Evolutionary conservation across 345 rosid genomes (phyloP).

Genomic region (Eutrema yunnanense): DNA sequence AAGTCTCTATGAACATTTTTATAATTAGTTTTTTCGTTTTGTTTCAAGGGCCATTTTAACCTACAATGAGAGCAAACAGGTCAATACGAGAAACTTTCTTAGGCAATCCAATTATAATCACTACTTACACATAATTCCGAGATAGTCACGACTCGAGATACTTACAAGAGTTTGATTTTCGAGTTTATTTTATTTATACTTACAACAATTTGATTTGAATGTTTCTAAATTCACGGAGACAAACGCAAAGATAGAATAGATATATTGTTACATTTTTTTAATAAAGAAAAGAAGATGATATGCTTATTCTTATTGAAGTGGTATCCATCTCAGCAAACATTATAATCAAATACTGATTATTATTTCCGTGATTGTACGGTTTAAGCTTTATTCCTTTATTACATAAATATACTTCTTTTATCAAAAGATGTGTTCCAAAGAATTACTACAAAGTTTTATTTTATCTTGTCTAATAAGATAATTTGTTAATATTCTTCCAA

Average conservation of each 20-base stretch:
- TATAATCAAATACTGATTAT: slow-evolving; percentile 4
- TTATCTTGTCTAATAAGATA: neutral
- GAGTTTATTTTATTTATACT: neutral
- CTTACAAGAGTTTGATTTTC: neutral
- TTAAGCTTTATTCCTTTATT: slow-evolving; percentile 13
- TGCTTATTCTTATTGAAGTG: slow-evolving; percentile 12
- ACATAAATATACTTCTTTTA: neutral
- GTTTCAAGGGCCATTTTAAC: too few species aligned
- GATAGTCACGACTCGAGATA: neutral
- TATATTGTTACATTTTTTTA: neutral
- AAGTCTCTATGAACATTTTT: neutral
- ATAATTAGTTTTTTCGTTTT: neutral
- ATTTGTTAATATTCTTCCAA: neutral
- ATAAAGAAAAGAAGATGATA: neutral
- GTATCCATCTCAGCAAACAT: slow-evolving; percentile 22
- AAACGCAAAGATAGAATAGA: neutral
- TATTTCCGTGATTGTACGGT: slow-evolving; percentile 19
- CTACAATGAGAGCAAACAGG: neutral
- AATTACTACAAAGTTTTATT: slow-evolving; percentile 11
- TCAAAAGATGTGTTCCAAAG: slow-evolving; percentile 2
- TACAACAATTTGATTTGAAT: neutral
- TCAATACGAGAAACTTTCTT: neutral
- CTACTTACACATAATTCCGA: neutral
- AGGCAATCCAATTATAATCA: neutral
- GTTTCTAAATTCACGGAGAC: neutral